Base-by-base conservation (phyloP, 108 stramenopile genomes). In the Bacterosira constricta region DNA sequence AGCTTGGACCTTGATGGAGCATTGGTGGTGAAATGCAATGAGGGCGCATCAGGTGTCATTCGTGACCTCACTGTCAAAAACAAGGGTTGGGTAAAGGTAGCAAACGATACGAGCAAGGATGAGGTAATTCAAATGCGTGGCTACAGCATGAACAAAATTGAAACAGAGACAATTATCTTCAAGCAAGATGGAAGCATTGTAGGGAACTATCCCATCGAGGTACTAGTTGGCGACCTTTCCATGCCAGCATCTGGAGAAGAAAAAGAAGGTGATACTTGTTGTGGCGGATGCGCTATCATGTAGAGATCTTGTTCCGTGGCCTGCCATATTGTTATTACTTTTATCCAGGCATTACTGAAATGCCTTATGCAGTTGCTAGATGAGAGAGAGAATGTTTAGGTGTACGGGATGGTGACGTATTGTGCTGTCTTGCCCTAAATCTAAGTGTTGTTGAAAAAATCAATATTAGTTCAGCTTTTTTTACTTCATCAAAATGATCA, bases 1-100 rank as follows among this genome's bases (percentile, higher is more conserved):
- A 92, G 88, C 61, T 66, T 96, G 53, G 82, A 90, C 53, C 64
- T 96, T 21, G 92, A 96, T 79, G 95, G 95, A 9, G 85, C 90
- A 17, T 65, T 90, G 20, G 71, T 96, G 9, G 79, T 96, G 58
- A 86, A 91, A 27, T 79, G 76, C 21, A 85, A 86, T 61, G 82
- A 85, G 13, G 73, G 87, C 37, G 82, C 87, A 56, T 50, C 60
- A 29, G 85, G 86, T 6, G 75, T 75, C 23, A 85, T 89, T 44
- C 65, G 77, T 12, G 81, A 88, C 64, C 53, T 86, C 31, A 42
- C 59, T 12, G 88, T 95, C 13, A 79, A 82, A 55, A 95, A 95
- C 77, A 80, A 84, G 49, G 93, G 93, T 34, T 94, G 90, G 90
- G 73, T 74, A 18, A 71, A 76, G 45, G 75, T 72, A 17, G 52